phyloP scores from a whole-genome alignment of 208 protist species.

The Crithidia brevicula region DNA sequence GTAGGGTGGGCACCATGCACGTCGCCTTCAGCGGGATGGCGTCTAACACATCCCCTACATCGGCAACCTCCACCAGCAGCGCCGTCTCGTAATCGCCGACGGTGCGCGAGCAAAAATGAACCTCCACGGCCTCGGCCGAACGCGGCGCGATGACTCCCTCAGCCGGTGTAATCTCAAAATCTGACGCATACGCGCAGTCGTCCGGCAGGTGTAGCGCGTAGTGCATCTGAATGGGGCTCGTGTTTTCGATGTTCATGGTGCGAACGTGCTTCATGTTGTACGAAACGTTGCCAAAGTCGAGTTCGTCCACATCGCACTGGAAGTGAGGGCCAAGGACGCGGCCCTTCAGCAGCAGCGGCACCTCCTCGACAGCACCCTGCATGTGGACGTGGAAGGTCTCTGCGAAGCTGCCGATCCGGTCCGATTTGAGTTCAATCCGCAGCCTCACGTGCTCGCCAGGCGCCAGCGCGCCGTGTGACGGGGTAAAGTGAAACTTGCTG shows the following conservation, averaged over 20 bases:
- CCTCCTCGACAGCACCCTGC: constrained; percentile 77
- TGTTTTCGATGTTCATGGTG: constrained; percentile 90
- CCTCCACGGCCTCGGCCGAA: constrained; percentile 54
- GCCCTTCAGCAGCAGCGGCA: constrained; percentile 87
- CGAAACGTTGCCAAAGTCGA: constrained; percentile 95
- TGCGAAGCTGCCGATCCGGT: constrained; percentile 88
- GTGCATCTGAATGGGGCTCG: constrained; percentile 94
- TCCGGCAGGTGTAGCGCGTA: constrained; percentile 85
- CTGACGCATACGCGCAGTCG: constrained; percentile 42
- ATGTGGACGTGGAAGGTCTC: constrained; percentile 92
- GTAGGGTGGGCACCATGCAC: constrained; percentile 89
- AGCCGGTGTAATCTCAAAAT: constrained; percentile 84
- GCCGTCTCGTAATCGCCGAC: constrained; percentile 80
- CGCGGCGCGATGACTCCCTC: constrained; percentile 72
- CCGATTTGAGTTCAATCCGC: constrained; percentile 79
- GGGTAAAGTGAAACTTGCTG: constrained; percentile 82
- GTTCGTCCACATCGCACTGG: constrained; percentile 87
- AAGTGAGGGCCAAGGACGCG: constrained; percentile 94
- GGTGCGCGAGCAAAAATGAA: constrained; percentile 84
- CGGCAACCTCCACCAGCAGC: constrained; percentile 93
- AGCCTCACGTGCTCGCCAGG: constrained; percentile 71
- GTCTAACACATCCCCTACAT: constrained; percentile 90
- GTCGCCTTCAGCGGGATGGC: constrained; percentile 84
- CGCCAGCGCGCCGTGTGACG: constrained; percentile 70
- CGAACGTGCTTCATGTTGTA: constrained; percentile 89